Evolutionary conservation across 148 eudicot species (phyloP).

Genomic region (Chenopodium quinoa): DNA sequence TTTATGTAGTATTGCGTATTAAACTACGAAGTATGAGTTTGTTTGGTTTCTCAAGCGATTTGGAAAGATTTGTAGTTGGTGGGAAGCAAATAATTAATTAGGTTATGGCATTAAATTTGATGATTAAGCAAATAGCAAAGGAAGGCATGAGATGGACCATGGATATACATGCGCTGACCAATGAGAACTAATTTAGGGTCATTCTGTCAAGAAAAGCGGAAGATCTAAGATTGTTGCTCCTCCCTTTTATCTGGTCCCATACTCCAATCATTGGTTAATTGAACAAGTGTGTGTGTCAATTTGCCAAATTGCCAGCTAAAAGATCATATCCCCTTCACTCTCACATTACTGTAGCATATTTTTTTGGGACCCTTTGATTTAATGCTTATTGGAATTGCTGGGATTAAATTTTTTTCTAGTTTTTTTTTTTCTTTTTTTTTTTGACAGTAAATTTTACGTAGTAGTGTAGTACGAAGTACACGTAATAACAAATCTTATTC

Average conservation of each 20-base stretch:
- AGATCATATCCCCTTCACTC: neutral
- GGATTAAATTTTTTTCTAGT: neutral
- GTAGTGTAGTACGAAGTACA: too few species aligned
- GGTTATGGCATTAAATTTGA: neutral
- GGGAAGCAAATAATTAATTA: neutral
- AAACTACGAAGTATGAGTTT: too few species aligned
- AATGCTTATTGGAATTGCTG: neutral
- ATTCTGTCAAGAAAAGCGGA: neutral
- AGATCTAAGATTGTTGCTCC: neutral
- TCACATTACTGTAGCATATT: neutral
- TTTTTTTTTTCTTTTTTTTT: too few species aligned
- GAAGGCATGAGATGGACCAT: neutral
- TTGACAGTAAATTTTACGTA: too few species aligned
- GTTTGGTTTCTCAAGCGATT: too few species aligned
- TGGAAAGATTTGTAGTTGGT: neutral
- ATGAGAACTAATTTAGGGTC: neutral
- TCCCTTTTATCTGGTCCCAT: constrained; percentile 1
- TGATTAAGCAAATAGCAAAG: neutral
- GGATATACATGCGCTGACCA: neutral
- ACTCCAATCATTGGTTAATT: constrained; percentile 8
- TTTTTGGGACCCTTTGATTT: constrained; percentile 7
- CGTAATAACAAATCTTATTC: too few species aligned
- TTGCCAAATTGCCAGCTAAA: neutral
- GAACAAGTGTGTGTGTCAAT: neutral
- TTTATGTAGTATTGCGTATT: too few species aligned